Base-by-base conservation (phyloP, 768 basidiomycete species). In the Amanita phalloides region DNA sequence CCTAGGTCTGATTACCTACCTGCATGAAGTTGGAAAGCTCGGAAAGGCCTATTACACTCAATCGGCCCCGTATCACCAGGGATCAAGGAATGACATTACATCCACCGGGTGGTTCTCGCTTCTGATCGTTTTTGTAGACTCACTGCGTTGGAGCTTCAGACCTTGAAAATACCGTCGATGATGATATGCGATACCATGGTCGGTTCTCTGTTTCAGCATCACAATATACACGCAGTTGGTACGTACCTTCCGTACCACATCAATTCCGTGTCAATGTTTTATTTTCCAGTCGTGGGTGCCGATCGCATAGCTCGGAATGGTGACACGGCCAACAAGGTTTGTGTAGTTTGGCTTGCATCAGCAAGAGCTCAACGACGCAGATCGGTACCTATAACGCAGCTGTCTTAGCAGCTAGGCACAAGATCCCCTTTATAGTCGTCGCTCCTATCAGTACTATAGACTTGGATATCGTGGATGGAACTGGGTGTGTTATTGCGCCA, bases 181-280 rank as follows among this genome's bases (percentile, higher is more conserved):
- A 95, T 98, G 91, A 84, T 98, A 45, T 95, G 93, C 62, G 95
- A 98, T 62, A 95, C 90, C 33, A 96, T 96, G 88, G 90, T 98
- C 14, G 95, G 95, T 7, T 94, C 91, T 0, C 69, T 97, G 48
- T 90, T 98, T 71, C 90, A 94, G 62, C 81, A 92, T 62, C 76
- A 88, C 62, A 66, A 75, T 20, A 89, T 94, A 48, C 86, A 92
- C 60, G 89, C 83, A 25, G 81, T 93, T 50, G 81, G 86, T 88
- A 55, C 57, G 81, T 47, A 44, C 13, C 14, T 33, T 39, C 20
- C 35, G 42, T 20, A 39, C 8, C 35, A 13, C 28, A 20, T 21
- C 26, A n/a, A 45, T 38, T 17, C 45, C 35, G 3, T 36, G 6
- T 25, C 13, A 44, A 48, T 46, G 25, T 33, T 13, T 26, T 28